Percentiles rank a stretch among this genome's conserved stretches.
These are phyloP conservation scores for Alternaria postmessia DNA, from an alignment of 2,329 filamentous ascomycete species.

Conservation along the genomic window DNA sequence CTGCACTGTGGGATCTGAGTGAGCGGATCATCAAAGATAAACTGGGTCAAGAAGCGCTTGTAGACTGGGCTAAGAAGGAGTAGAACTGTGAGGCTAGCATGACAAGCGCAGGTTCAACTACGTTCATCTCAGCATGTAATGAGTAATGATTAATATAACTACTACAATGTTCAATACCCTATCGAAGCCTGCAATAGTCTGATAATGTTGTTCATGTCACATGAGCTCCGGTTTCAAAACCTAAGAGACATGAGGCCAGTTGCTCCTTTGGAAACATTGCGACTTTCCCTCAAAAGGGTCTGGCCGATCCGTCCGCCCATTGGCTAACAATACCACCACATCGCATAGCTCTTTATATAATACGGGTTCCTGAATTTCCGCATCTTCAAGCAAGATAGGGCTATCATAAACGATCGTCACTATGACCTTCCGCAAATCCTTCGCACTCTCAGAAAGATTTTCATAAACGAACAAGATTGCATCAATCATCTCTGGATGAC, in stretches of 20 bases:
- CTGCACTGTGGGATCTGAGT: slow-evolving; percentile 54
- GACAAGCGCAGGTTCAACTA: neutral
- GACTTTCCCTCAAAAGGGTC: neutral
- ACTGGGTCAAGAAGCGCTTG: slow-evolving; percentile 51
- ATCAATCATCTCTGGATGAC: neutral
- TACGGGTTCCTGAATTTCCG: neutral
- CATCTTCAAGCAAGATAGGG: neutral
- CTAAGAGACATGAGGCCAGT: neutral
- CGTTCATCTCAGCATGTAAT: neutral
- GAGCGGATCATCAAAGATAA: slow-evolving; percentile 53
- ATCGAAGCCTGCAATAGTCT: neutral
- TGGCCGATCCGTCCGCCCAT: neutral
- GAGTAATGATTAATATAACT: neutral
- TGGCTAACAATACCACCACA: neutral
- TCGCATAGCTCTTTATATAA: neutral
- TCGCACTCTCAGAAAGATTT: neutral
- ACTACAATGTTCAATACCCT: neutral
- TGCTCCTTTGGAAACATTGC: neutral
- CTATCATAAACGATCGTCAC: neutral
- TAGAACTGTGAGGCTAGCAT: neutral
- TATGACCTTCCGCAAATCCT: neutral
- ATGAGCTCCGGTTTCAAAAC: neutral
- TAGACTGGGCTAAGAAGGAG: slow-evolving; percentile 40
- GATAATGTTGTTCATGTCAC: neutral
- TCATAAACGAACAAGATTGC: neutral